phyloP scores from a whole-genome alignment of 2,329 filamentous ascomycete genomes.

The Colletotrichum camelliae region DNA sequence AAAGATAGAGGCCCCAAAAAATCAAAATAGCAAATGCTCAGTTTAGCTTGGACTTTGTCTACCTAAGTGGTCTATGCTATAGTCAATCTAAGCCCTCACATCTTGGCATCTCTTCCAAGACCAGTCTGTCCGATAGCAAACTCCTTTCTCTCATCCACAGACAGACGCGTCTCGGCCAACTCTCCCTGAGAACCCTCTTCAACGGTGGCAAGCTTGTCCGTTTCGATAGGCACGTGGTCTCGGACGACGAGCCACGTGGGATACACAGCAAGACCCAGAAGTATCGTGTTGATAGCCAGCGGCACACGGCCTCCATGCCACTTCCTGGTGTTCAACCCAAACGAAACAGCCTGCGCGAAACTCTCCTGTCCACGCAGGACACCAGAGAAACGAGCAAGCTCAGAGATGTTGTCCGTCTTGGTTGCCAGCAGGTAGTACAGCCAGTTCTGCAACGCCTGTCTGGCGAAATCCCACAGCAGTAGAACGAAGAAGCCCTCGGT shows the following conservation, averaged over 20 bases:
- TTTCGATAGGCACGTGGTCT: slow-evolving; percentile 32
- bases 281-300: slow-evolving; percentile 41
- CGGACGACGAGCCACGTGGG: slow-evolving; percentile 36
- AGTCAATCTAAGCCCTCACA: neutral
- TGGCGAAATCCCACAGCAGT: slow-evolving; percentile 53
- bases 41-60: too few relatives aligned
- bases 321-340: slow-evolving; percentile 41
- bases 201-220: neutral
- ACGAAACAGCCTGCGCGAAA: slow-evolving; percentile 44
- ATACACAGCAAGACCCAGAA: slow-evolving; percentile 33
- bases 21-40: too few relatives aligned
- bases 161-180: neutral
- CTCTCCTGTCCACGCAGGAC: slow-evolving; percentile 46
- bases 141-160: neutral
- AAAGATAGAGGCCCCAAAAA: too few relatives aligned
- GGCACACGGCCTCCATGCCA: slow-evolving; percentile 44
- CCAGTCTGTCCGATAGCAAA: slow-evolving; percentile 11
- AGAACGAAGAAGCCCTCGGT: slow-evolving; percentile 53
- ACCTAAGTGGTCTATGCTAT: too few relatives aligned
- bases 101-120: slow-evolving; percentile 6
- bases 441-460: slow-evolving; percentile 60
- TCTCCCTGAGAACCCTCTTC: slow-evolving; percentile 5
- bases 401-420: slow-evolving; percentile 61
- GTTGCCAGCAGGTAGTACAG: slow-evolving; percentile 60
- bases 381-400: slow-evolving; percentile 47